These are phyloP conservation scores for Capsicum rhomboideum DNA, from an alignment of 257 asterid genomes.

Conservation along the genomic window DNA sequence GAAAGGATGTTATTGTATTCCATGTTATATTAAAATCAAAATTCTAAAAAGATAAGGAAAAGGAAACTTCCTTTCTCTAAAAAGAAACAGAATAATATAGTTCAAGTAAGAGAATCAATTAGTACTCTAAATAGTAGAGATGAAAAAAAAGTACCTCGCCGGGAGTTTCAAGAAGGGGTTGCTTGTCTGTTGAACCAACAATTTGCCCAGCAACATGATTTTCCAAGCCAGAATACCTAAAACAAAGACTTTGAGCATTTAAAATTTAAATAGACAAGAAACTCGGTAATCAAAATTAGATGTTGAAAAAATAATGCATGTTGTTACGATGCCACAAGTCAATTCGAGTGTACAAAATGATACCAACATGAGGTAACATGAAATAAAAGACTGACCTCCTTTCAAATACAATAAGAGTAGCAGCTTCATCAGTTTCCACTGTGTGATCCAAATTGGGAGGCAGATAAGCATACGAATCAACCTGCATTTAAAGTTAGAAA, in stretches of 20 bases:
- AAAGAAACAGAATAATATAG: background rate
- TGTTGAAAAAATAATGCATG: background rate
- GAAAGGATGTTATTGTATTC: background rate
- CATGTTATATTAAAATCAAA: background rate
- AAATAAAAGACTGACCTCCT: constrained; percentile 52
- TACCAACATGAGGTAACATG: background rate
- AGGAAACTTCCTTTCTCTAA: background rate
- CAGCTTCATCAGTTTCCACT: constrained; percentile 49
- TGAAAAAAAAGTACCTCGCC: constrained; percentile 61
- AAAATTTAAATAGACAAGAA: background rate
- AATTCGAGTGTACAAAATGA: background rate
- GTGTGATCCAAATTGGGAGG: constrained; percentile 68
- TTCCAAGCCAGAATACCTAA: constrained; percentile 62
- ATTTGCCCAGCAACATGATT: constrained; percentile 38
- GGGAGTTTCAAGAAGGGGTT: constrained; percentile 82
- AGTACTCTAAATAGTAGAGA: background rate
- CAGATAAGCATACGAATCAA: constrained; percentile 85
- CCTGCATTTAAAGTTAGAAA: constrained; percentile 38
- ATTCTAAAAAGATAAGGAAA: background rate
- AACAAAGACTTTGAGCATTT: constrained; percentile 2
- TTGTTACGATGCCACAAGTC: background rate
- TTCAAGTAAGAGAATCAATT: background rate
- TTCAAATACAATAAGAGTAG: constrained; percentile 67
- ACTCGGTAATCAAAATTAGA: background rate
- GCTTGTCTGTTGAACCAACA: constrained; percentile 66